Base-by-base conservation (phyloP, 2,329 filamentous ascomycete species). In the Diaporthe amygdali region DNA sequence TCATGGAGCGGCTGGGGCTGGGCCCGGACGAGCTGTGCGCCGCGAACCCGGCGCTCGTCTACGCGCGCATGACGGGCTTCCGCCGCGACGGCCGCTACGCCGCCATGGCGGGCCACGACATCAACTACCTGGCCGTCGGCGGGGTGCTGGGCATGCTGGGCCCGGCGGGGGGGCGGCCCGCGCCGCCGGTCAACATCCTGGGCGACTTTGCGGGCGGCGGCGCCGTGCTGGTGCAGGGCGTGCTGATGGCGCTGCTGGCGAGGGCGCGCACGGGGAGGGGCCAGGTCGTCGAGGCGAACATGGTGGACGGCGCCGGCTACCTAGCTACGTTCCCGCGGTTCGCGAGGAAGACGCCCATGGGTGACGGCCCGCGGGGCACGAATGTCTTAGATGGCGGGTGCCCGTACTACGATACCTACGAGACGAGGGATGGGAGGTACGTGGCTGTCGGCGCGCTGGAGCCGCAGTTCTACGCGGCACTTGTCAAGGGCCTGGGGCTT, bases 201-300 rank as follows among this genome's bases (percentile, higher is more conserved):
- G 96, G 91, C 0, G 96, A 98, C 80, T 98, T 98, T 75, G 96
- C 94, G 0, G 96, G 95, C 39, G 96, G 96, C 25, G 96, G 96
- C 41, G 91, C 93, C 0, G 91, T 91, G 74, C 91, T 96, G 51
- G 94, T 96, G 77, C 85, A 95, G 71, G 96, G 95, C 0, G 90
- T 98, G 5, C 81, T 98, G 69, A 85, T 98, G 25, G 96, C 96
- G 0, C 81, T 98, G 71, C 77, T 97, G 12, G 87, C 90, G 17
- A 85, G 94, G 41, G 84, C 86, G 61, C 51, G 37, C 39, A 55
- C 39, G 8, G 94, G 94, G 0, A 84, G 83, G 2, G 96, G 96
- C 0, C 96, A 98, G 82, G 92, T 98, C 15, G 95, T 98, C 10
- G 94, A 98, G 83, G 94, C 94, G 20, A 98, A 97, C 81, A 98